Evolutionary conservation across 2,329 filamentous ascomycete species (phyloP), one percentile per base, ranked within the genome.

Genomic region (Venturiaceae sp.): DNA sequence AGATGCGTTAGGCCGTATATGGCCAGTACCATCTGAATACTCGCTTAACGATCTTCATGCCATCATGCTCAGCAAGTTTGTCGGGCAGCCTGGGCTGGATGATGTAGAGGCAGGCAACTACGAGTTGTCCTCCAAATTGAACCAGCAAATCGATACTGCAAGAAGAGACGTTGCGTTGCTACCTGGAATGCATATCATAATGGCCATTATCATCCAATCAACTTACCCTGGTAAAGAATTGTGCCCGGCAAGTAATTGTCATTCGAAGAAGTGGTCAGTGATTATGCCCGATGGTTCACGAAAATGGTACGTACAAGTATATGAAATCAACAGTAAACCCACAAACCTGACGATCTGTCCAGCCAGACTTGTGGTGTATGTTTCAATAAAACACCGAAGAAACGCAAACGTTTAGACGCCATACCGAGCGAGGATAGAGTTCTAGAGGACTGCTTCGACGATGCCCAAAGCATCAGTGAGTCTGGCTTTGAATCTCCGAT

Each of bases 21-120:
- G 11, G n/a, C 36, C 36, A 11, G n/a, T 39, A 39, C 36, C 36
- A 39, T 39, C 36, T 11, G 36, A 39, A n/a, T 39, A 39, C n/a
- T n/a, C n/a, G n/a, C n/a, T n/a, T n/a, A n/a, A n/a, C n/a, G n/a
- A n/a, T n/a, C 11, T 11, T 39, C n/a, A 39, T 58, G 68, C 67
- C 13, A 65, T 68, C 11, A 39, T 11, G 11, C 11, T 39, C n/a
- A 11, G 36, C 36, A 11, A 39, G 11, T 39, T n/a, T 39, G n/a
- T n/a, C n/a, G n/a, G 11, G n/a, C 11, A n/a, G 36, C 36, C 36
- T 39, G 36, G n/a, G 36, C 36, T 39, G 11, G n/a, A 11, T n/a
- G n/a, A 11, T 39, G 36, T 39, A 39, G 11, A 39, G 36, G n/a
- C 11, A 39, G 36, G 11, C 36, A 11, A 39, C 36, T 39, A 11